These are phyloP conservation scores for Epithele typhae DNA, from an alignment of 768 basidiomycete genomes.

Conservation along the genomic window DNA sequence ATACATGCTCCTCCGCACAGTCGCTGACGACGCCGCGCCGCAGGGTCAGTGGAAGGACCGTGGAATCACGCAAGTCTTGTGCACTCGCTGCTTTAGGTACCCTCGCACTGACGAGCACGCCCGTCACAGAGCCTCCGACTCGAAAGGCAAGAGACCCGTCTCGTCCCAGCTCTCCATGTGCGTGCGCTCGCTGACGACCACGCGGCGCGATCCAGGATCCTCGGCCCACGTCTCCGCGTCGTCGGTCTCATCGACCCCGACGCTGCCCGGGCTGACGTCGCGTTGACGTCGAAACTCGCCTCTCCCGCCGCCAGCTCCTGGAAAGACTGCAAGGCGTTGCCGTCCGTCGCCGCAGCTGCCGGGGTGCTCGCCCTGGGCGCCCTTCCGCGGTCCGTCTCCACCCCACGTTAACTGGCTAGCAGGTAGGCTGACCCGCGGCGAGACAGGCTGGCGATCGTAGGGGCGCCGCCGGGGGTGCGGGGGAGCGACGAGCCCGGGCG, in stretches of 20 bases:
- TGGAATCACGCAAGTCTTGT: constrained; percentile 28
- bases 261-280: constrained; percentile 30
- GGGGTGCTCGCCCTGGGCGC: background rate
- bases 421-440: too few relatives aligned
- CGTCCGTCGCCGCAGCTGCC: constrained; percentile 7
- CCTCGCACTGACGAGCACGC: background rate
- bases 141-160: constrained; percentile 14
- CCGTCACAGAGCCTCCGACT: constrained; percentile 17
- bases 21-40: background rate
- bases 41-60: constrained; percentile 29
- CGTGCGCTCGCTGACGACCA: too few relatives aligned
- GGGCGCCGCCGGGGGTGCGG: constrained; percentile 37
- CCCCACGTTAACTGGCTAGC: too few relatives aligned
- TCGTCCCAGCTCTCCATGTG: too few relatives aligned
- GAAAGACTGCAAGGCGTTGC: constrained; percentile 5
- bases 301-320: constrained; percentile 40
- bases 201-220: constrained; percentile 28
- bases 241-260: constrained; percentile 44
- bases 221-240: constrained; percentile 43
- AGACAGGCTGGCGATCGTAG: constrained; percentile 29
- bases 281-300: constrained; percentile 36
- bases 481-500: constrained; percentile 35
- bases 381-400: too few relatives aligned
- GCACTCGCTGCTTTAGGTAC: background rate
- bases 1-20: too few relatives aligned